phyloP scores from a whole-genome alignment of 768 basidiomycete species.

The Russula sp. region DNA sequence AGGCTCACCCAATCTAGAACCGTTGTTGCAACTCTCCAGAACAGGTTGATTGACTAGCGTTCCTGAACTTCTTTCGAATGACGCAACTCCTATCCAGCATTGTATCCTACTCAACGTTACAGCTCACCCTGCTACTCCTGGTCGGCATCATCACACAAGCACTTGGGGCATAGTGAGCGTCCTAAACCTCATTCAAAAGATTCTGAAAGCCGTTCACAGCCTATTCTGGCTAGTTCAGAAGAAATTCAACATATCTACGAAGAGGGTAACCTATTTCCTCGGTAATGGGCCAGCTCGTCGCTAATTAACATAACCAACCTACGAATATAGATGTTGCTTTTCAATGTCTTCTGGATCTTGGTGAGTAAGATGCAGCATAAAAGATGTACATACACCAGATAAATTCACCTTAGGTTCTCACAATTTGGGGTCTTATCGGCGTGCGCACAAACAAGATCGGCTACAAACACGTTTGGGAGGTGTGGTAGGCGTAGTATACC shows the following conservation, averaged over 20 bases:
- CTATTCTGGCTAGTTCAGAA: constrained; percentile 70
- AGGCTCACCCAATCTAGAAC: constrained; percentile 43
- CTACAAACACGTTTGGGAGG: constrained; percentile 82
- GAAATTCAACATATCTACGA: constrained; percentile 58
- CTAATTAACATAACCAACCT: neutral
- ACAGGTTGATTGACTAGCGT: constrained; percentile 44
- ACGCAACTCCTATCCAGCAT: constrained; percentile 42
- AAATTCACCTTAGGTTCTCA: constrained; percentile 47
- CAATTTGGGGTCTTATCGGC: constrained; percentile 75
- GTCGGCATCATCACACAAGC: constrained; percentile 65
- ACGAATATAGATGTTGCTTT: constrained; percentile 57
- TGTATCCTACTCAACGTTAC: constrained; percentile 68
- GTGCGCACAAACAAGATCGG: constrained; percentile 70
- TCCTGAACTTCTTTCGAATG: neutral
- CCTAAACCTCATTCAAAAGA: neutral
- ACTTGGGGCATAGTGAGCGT: constrained; percentile 62
- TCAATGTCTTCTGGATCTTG: constrained; percentile 71
- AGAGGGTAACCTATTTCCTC: constrained; percentile 43
- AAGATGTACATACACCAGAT: neutral
- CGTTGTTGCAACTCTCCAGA: constrained; percentile 69
- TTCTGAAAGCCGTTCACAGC: constrained; percentile 37
- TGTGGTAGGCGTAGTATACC: constrained; percentile 47
- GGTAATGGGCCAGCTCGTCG: neutral
- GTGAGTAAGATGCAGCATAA: constrained; percentile 37
- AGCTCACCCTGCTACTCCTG: constrained; percentile 62